Evolutionary conservation across 2,329 filamentous ascomycete genomes (phyloP).

Genomic region (Paracoccidioides brasiliensis): DNA sequence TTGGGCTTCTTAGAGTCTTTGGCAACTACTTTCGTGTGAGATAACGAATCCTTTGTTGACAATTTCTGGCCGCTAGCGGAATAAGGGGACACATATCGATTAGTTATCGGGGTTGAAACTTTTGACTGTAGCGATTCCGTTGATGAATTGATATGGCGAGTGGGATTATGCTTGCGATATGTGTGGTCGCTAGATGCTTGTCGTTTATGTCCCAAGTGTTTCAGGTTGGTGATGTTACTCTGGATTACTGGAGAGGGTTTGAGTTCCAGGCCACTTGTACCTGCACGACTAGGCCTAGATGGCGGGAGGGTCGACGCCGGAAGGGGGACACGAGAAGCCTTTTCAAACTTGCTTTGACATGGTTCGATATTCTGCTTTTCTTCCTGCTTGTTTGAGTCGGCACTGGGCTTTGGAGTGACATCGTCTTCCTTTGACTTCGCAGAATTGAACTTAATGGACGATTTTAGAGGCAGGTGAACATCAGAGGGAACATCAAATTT

Average conservation of each 20-base stretch:
- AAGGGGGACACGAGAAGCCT: constrained; percentile 18
- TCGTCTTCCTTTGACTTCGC: constrained; percentile 20
- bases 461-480: constrained; percentile 50
- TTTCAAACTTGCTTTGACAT: constrained; percentile 6
- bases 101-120: constrained; percentile 19
- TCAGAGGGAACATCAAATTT: constrained; percentile 29
- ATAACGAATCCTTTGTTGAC: constrained; percentile 5
- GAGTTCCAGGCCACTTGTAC: constrained; percentile 48
- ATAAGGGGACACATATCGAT: constrained; percentile 6
- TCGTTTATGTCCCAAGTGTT: constrained; percentile 37
- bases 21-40: background rate
- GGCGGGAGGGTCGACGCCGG: constrained; percentile 34
- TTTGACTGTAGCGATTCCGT: constrained; percentile 28
- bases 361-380: constrained; percentile 24
- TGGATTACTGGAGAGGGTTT: constrained; percentile 42
- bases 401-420: background rate
- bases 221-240: constrained; percentile 40
- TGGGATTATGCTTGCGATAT: constrained; percentile 15
- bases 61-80: constrained; percentile 15
- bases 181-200: constrained; percentile 34
- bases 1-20: constrained; percentile 20
- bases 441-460: constrained; percentile 43
- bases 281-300: constrained; percentile 53
- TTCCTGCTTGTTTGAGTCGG: constrained; percentile 19
- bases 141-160: constrained; percentile 23